Evolutionary conservation across 495 filamentous ascomycete species (phyloP), one percentile per base, ranked within the genome.

Genomic region (Penicillium lividum): DNA sequence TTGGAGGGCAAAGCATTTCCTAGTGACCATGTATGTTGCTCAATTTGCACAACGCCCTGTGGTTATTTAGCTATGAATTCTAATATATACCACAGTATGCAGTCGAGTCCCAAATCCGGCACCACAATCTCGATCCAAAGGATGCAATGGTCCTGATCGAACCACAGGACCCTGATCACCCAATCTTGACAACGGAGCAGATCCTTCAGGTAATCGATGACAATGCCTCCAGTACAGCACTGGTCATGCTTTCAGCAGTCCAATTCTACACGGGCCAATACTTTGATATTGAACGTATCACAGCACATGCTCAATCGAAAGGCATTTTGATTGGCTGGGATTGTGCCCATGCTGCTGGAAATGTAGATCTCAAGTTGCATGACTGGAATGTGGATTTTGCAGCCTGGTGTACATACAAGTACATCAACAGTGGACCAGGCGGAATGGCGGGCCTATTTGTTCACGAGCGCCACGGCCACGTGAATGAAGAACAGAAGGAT

Each of bases 371-470:
- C 13, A 73, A 79, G 25, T 82, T 98, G 27, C 91, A 96, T 70
- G 89, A 91, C 66, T 98, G 95, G 95, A 83, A 92, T 53, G 93
- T 97, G 29, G 94, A 98, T 72, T 95, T 95, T 56, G 92, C 94
- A 4, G 89, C 81, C n/a, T 98, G 94, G 94, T 98, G 94, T 72
- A 90, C 82, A 50, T 98, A 98, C 78, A 98, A 98, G 74, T 98
- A 98, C 69, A 81, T 98, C 57, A 97, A 97, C 68, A 83, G 84
- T 51, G 95, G 95, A 0, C 93, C 94, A 1, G 94, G 94, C 31
- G 84, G 84, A 29, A 96, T 96, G 65, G 93, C 84, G 18, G 92
- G 90, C 6, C 69, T 92, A 22, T 98, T 97, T 63, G 90, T 98
- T 22, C 91, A 98, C 69, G 83, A 88, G 46, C 81, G 78, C 48